phyloP scores from a whole-genome alignment of 1,139 yeast genomes.

The Debaryomyces subglobosus region DNA sequence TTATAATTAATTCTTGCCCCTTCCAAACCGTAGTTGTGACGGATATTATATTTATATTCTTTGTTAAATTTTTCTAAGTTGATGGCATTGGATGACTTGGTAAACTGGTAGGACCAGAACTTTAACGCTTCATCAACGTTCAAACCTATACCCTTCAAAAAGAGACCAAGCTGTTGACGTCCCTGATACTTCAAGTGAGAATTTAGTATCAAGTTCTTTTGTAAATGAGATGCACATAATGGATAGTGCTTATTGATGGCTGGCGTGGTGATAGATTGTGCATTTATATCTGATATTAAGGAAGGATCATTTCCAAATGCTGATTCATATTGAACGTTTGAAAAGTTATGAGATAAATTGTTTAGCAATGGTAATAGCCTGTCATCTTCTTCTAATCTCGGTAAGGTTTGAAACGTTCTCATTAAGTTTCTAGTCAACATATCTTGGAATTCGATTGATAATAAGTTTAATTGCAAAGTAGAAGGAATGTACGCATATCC shows the following conservation, averaged over 20 bases:
- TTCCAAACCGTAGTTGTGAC: constrained; percentile 89
- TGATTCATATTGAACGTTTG: constrained; percentile 55
- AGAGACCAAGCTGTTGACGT: constrained; percentile 82
- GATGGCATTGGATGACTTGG: constrained; percentile 51
- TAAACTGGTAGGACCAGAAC: constrained; percentile 81
- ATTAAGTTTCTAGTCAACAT: constrained; percentile 56
- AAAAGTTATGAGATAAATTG: constrained; percentile 76
- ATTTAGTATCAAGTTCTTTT: constrained; percentile 57
- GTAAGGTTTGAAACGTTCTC: constrained; percentile 75
- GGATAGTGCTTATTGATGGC: constrained; percentile 73
- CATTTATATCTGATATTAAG: constrained; percentile 57
- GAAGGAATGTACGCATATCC: constrained; percentile 90
- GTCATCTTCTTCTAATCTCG: constrained; percentile 90
- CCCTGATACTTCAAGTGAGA: constrained; percentile 82
- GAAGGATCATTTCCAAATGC: constrained; percentile 33
- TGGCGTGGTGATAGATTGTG: constrained; percentile 60
- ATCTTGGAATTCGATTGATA: constrained; percentile 67
- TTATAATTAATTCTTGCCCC: constrained; percentile 85
- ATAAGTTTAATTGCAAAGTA: constrained; percentile 70
- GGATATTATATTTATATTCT: constrained; percentile 83
- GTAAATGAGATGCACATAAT: constrained; percentile 74
- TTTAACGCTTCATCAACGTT: constrained; percentile 83
- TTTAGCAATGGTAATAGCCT: constrained; percentile 80
- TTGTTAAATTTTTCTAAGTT: constrained; percentile 78
- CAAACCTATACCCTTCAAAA: constrained; percentile 87